Evolutionary conservation across 2,329 filamentous ascomycete genomes (phyloP).

Genomic region (Curvularia sp.): DNA sequence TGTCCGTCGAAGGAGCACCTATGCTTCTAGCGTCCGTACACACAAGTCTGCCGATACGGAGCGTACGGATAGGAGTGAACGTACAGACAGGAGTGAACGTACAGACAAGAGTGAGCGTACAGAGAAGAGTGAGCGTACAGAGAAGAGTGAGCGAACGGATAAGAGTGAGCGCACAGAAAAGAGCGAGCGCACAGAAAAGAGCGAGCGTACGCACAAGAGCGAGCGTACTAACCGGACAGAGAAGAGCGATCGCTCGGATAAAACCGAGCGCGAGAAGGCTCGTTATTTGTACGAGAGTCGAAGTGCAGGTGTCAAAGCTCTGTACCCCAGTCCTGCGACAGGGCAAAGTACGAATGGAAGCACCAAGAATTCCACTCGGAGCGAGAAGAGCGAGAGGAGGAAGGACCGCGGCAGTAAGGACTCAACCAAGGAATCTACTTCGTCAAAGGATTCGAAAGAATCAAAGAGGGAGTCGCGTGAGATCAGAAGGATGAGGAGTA

Average conservation of each 20-base stretch:
- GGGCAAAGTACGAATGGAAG: slow-evolving; percentile 23
- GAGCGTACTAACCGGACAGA: slow-evolving; percentile 25
- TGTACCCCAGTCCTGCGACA: slow-evolving; percentile 43
- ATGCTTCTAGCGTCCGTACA: slow-evolving; percentile 37
- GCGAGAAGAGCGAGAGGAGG: slow-evolving; percentile 30
- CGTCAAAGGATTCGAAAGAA: slow-evolving; percentile 14
- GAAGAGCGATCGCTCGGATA: slow-evolving; percentile 31
- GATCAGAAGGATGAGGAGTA: slow-evolving; percentile 19
- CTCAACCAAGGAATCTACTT: slow-evolving; percentile 27
- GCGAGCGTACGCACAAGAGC: slow-evolving; percentile 30
- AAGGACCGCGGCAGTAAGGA: slow-evolving; percentile 26
- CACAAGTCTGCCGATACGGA: slow-evolving; percentile 33
- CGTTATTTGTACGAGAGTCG: slow-evolving; percentile 47
- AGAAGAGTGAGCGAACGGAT: slow-evolving; percentile 27
- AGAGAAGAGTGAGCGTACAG: slow-evolving; percentile 26
- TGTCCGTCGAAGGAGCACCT: slow-evolving; percentile 41
- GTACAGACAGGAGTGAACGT: slow-evolving; percentile 22
- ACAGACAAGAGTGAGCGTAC: slow-evolving; percentile 30
- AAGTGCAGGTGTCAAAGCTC: slow-evolving; percentile 50
- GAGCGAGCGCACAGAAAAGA: slow-evolving; percentile 19
- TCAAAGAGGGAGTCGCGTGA: slow-evolving; percentile 16
- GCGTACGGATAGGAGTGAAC: slow-evolving; percentile 28
- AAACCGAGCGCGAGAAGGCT: slow-evolving; percentile 34
- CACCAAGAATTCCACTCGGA: slow-evolving; percentile 27
- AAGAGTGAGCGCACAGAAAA: slow-evolving; percentile 24